These are phyloP conservation scores for Colletotrichum simmondsii DNA, from an alignment of 2,329 filamentous ascomycete genomes.

Conservation along the genomic window DNA sequence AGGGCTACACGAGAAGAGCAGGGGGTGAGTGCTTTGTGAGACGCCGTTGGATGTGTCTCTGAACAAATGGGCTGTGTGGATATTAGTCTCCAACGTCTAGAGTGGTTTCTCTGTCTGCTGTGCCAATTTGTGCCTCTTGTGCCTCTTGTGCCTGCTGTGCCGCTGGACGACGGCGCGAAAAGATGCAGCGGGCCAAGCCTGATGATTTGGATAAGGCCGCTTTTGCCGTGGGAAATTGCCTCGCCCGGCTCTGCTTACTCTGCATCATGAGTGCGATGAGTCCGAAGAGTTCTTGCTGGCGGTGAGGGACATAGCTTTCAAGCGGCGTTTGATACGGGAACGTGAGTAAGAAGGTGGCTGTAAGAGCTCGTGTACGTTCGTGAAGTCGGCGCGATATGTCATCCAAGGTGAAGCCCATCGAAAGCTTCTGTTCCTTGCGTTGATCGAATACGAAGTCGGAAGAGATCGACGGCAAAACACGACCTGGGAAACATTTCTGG, in stretches of 20 bases:
- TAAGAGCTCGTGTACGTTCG: not conserved
- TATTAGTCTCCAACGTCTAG: not conserved
- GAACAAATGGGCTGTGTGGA: not conserved
- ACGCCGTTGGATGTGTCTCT: constrained; percentile 6
- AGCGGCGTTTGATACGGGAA: not conserved
- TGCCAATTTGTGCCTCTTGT: constrained; percentile 17
- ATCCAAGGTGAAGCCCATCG: not conserved
- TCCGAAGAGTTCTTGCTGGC: not conserved
- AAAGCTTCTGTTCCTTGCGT: not conserved
- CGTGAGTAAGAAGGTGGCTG: not conserved
- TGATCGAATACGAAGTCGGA: not conserved
- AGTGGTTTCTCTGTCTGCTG: not conserved
- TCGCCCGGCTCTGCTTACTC: not conserved
- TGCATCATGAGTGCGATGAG: not conserved
- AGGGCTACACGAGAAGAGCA: constrained; percentile 5
- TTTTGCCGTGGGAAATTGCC: constrained; percentile 25
- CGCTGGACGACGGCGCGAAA: not conserved
- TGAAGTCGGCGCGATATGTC: not conserved
- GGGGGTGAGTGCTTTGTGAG: not conserved
- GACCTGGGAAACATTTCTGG: not conserved
- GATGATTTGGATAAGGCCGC: not conserved
- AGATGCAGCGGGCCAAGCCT: constrained; percentile 4
- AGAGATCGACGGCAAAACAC: constrained; percentile 14
- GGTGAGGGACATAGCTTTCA: not conserved
- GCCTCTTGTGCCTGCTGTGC: constrained; percentile 31